Conservation (phyloP, 2,329 filamentous ascomycete genomes). For the Calonectria fujianensis region DNA sequence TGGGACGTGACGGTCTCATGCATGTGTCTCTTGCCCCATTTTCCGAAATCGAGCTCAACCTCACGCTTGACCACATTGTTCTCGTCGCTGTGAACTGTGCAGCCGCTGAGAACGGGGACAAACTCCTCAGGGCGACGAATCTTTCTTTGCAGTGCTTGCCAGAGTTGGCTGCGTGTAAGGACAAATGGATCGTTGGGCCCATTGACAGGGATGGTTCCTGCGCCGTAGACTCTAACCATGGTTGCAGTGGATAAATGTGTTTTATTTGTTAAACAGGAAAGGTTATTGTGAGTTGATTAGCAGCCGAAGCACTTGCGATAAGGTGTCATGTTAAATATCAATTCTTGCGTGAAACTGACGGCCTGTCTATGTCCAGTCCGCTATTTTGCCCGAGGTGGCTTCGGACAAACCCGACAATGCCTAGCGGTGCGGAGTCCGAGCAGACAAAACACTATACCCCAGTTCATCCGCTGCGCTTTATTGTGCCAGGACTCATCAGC, state of each 20-base stretch:
- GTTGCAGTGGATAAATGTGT: background rate
- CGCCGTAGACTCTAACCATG: conserved; percentile 23
- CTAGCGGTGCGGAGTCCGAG: too few species aligned
- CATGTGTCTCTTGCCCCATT: conserved; percentile 9
- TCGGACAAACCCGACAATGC: too few species aligned
- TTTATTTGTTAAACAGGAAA: too few species aligned
- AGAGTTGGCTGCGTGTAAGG: conserved; percentile 25
- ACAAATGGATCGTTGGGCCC: conserved; percentile 13
- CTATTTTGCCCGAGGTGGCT: too few species aligned
- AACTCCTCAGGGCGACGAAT: conserved; percentile 25
- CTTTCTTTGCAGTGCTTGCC: conserved; percentile 30
- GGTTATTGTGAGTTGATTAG: too few species aligned
- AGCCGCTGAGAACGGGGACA: conserved; percentile 22
- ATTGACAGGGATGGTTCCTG: conserved; percentile 27
- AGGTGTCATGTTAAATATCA: too few species aligned
- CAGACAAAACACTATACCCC: too few species aligned
- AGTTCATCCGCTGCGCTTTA: too few species aligned
- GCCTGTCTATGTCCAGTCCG: too few species aligned
- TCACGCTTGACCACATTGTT: conserved; percentile 21
- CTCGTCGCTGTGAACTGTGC: conserved; percentile 28
- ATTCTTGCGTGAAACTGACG: too few species aligned
- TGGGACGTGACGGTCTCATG: conserved; percentile 18
- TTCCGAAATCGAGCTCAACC: background rate
- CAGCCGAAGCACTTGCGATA: too few species aligned
- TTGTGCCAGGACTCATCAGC: too few species aligned